Conservation (phyloP, 169 alveolate species). For the Perkinsus chesapeaki region DNA sequence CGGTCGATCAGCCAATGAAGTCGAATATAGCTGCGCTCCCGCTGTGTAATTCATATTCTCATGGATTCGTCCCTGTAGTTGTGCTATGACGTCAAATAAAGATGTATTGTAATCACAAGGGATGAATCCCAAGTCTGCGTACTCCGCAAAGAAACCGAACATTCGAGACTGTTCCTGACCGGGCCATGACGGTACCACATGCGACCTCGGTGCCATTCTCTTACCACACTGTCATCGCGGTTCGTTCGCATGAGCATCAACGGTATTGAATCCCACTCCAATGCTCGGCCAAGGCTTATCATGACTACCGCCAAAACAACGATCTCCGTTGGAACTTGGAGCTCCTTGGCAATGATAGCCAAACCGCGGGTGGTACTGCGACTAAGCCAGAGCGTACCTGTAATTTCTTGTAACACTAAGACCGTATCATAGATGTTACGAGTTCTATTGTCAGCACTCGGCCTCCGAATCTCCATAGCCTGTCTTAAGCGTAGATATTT, state of each 20-base stretch:
- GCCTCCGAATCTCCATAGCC: neutral
- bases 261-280: neutral
- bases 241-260: neutral
- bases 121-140: neutral
- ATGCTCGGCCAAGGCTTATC: neutral
- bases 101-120: neutral
- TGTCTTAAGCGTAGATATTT: neutral
- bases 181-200: neutral
- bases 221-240: neutral
- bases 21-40: neutral
- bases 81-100: neutral
- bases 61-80: neutral
- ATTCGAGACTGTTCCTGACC: neutral
- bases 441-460: neutral
- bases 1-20: neutral
- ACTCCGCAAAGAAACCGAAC: neutral
- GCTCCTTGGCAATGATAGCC: neutral
- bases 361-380: neutral
- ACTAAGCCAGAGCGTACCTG: neutral
- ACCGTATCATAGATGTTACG: neutral
- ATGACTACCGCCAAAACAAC: neutral
- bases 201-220: neutral
- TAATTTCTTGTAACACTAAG: neutral
- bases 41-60: neutral
- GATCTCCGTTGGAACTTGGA: neutral